Conservation (phyloP, 2,329 filamentous ascomycete genomes). For the Diaporthe velutina region DNA sequence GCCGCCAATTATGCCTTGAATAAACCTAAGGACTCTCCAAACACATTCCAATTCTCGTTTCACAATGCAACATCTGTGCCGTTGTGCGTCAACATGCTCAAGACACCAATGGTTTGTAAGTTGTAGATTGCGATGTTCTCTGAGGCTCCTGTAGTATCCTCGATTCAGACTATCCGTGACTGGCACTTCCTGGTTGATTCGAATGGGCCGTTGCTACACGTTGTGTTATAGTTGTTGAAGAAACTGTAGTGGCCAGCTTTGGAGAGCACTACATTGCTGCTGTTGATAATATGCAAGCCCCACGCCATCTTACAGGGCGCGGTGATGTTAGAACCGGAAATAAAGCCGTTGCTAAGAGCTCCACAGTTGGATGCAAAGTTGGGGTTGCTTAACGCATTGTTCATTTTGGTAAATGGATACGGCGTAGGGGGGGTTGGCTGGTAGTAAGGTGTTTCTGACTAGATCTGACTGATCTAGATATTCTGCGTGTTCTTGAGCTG, state of each 20-base stretch:
- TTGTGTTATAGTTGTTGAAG: conserved; percentile 73
- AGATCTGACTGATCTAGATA: conserved; percentile 73
- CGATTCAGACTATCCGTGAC: conserved; percentile 54
- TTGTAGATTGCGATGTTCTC: conserved; percentile 52
- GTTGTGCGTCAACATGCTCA: conserved; percentile 52
- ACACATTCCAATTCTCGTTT: conserved; percentile 52
- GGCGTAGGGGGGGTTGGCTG: conserved; percentile 74
- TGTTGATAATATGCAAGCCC: conserved; percentile 72
- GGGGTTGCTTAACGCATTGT: conserved; percentile 58
- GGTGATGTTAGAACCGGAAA: conserved; percentile 39
- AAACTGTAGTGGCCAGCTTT: conserved; percentile 77
- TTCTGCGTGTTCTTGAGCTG: conserved; percentile 71
- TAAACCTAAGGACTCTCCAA: conserved; percentile 46
- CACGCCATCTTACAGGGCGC: conserved; percentile 69
- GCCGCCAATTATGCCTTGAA: conserved; percentile 37
- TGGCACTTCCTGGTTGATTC: conserved; percentile 57
- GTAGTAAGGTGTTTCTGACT: conserved; percentile 80
- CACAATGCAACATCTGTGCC: conserved; percentile 51
- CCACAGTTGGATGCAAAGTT: conserved; percentile 62
- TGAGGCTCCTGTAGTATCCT: conserved; percentile 11
- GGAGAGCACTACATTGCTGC: conserved; percentile 67
- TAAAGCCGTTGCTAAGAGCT: conserved; percentile 24
- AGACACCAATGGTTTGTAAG: conserved; percentile 56
- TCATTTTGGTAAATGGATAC: conserved; percentile 64
- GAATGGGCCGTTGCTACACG: conserved; percentile 55